Evolutionary conservation across 1,284 basidiomycete species (phyloP).

Genomic region (Cutaneotrichosporon sp.): DNA sequence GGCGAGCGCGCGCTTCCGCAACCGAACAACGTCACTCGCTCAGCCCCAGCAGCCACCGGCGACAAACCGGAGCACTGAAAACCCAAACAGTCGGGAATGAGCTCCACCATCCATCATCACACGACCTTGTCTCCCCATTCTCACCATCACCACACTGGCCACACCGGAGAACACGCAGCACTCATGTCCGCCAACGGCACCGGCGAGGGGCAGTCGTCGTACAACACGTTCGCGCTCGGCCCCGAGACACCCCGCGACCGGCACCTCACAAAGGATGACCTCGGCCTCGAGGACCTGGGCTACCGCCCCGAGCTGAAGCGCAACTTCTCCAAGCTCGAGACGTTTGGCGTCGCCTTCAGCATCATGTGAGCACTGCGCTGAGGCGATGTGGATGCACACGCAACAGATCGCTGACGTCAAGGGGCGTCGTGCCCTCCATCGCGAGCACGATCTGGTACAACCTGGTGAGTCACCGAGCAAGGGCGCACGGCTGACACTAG

Average conservation of each 20-base stretch:
- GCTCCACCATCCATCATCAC: not conserved
- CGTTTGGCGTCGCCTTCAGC: constrained; percentile 55
- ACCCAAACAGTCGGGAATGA: not conserved
- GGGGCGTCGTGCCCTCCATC: constrained; percentile 59
- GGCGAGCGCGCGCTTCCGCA: not conserved
- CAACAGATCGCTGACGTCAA: not conserved
- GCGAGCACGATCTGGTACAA: constrained; percentile 60
- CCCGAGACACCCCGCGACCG: too few species aligned
- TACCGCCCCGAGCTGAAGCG: constrained; percentile 73
- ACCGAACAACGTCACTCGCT: not conserved
- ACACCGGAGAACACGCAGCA: not conserved
- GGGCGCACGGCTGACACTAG: constrained; percentile 55
- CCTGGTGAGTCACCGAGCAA: constrained; percentile 42
- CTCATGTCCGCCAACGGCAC: not conserved
- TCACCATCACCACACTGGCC: not conserved
- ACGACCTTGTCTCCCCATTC: not conserved
- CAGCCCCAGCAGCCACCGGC: not conserved
- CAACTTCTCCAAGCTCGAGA: constrained; percentile 65
- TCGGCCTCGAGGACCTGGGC: constrained; percentile 45
- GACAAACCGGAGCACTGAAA: not conserved
- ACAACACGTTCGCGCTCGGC: not conserved
- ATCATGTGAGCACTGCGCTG: constrained; percentile 54
- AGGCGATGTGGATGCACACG: not conserved
- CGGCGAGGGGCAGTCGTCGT: not conserved
- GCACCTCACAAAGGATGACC: constrained; percentile 24